Evolutionary conservation across 371 early-diverging fungal species (phyloP), one percentile per base, ranked within the genome.

Genomic region (Parasitella parasitica): DNA sequence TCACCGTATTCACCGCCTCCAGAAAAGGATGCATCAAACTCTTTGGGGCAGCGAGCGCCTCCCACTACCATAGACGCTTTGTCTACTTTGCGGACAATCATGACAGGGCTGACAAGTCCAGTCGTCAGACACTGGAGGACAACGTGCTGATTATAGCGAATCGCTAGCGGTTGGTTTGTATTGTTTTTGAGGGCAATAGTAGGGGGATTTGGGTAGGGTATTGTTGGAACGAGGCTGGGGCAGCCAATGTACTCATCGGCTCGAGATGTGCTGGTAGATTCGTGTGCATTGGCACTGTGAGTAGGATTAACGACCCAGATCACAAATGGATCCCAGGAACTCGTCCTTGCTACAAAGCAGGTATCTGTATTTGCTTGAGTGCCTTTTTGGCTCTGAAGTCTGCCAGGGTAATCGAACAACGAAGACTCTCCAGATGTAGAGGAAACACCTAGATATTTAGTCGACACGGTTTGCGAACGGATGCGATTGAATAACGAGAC

Each of bases 381-480:
- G 12, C 7, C 39, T 57, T 54, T 48, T 63, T 58, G 59, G 16
- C 22, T 69, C 20, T 55, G 68, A 38, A 56, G 54, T 18, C 61
- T 39, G 18, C 60, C 59, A 9, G 69, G 63, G 57, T 76, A 46
- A 61, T 78, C 70, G 74, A 71, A 18, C 72, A 73, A n/a, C 63
- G 72, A 30, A 1, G 38, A 20, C 16, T 46, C 57, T 9, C 78
- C 75, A 20, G 73, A 69, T 7, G 30, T 66, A 54, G 64, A 36
- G 7, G 82, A 84, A 1, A 88, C 91, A 11, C 91, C 91, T 27
- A 92, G 73, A 39, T 92, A 93, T 69, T 92, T 91, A 15, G 93
- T 93, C 2, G 93, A 92, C 5, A 93, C 92, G 1, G 93, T 93
- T 71, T 93, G 93, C 1, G 92, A 91, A n/a, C 93, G 24, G 12